Percentiles rank a stretch among this genome's conserved stretches.
Evolutionary conservation across 768 basidiomycete genomes (phyloP).

Genomic region (Strobilomyces dryophilus): DNA sequence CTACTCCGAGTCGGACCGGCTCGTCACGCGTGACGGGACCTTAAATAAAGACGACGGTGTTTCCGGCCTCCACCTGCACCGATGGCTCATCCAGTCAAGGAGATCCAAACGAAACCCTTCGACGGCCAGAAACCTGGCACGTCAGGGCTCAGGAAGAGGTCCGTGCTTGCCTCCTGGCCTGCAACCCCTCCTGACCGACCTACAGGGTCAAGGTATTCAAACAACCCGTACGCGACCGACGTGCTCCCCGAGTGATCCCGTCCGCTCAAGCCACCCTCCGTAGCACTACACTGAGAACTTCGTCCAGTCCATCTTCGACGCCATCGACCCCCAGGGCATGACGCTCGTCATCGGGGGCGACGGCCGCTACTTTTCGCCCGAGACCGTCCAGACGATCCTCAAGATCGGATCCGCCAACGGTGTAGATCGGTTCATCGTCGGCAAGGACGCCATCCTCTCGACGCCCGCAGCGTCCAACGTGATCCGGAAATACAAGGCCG

Average conservation of each 20-base stretch:
- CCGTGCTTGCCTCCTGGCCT: slow-evolving; percentile 3
- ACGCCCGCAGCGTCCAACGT: slow-evolving; percentile 96
- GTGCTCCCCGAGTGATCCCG: background rate
- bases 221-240: slow-evolving; percentile 64
- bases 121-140: slow-evolving; percentile 98
- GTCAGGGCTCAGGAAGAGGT: slow-evolving; percentile 96
- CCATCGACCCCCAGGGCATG: slow-evolving; percentile 73
- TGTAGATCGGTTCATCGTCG: slow-evolving; percentile 87
- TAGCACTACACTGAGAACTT: slow-evolving; percentile 99
- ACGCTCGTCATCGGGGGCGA: slow-evolving; percentile 97
- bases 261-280: slow-evolving; percentile 16
- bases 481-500: slow-evolving; percentile 93
- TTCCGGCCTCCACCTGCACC: slow-evolving; percentile 7
- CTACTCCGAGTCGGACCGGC: slow-evolving; percentile 7
- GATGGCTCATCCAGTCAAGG: slow-evolving; percentile 52
- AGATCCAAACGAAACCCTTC: slow-evolving; percentile 78
- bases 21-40: slow-evolving; percentile 20
- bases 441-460: slow-evolving; percentile 87
- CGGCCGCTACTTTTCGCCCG: slow-evolving; percentile 87
- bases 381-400: slow-evolving; percentile 87
- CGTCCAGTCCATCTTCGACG: slow-evolving; percentile 88
- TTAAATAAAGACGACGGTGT: slow-evolving; percentile 13
- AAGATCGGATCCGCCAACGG: slow-evolving; percentile 94
- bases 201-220: slow-evolving; percentile 96
- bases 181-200: slow-evolving; percentile 16